phyloP scores from a whole-genome alignment of 495 filamentous ascomycete species.

The Staphylotrichum tortipilum region DNA sequence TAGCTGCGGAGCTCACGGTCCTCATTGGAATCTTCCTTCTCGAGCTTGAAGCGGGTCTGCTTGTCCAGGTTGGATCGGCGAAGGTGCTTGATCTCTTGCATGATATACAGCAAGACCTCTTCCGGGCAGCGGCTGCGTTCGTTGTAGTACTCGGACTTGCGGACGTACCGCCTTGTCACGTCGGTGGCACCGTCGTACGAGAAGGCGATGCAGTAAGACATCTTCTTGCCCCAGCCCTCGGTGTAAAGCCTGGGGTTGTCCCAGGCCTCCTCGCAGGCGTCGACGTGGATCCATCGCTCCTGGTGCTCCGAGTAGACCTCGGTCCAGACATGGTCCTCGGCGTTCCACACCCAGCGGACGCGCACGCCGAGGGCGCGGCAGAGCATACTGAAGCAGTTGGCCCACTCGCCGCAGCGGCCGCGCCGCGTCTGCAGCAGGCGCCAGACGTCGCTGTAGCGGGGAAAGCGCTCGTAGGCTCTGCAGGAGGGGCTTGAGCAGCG shows the following conservation, averaged over 20 bases:
- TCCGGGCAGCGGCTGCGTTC: constrained; percentile 70
- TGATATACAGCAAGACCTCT: constrained; percentile 79
- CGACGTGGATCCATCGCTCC: constrained; percentile 93
- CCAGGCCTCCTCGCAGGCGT: constrained; percentile 90
- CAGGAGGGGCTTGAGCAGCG: constrained; percentile 66
- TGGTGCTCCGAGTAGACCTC: constrained; percentile 94
- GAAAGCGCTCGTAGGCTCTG: constrained; percentile 74
- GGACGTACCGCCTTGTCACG: constrained; percentile 91
- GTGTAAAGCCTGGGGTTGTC: constrained; percentile 89
- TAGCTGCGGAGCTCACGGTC: constrained; percentile 71
- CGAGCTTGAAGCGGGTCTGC: constrained; percentile 67
- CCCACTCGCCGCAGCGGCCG: constrained; percentile 91
- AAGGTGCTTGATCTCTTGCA: constrained; percentile 77
- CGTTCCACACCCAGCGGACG: constrained; percentile 97
- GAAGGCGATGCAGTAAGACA: constrained; percentile 96
- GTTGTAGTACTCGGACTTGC: constrained; percentile 63
- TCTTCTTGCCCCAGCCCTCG: constrained; percentile 89
- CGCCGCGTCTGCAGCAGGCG: constrained; percentile 74
- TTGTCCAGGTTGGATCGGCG: constrained; percentile 72
- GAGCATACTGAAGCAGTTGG: constrained; percentile 97
- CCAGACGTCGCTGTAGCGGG: constrained; percentile 95
- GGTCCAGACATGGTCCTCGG: constrained; percentile 95
- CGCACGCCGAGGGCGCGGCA: constrained; percentile 85
- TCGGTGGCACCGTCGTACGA: constrained; percentile 91
- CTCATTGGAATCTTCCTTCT: constrained; percentile 84